Conservation (phyloP, 352 stramenopile species). For the Poterioochromonas sp. region DNA sequence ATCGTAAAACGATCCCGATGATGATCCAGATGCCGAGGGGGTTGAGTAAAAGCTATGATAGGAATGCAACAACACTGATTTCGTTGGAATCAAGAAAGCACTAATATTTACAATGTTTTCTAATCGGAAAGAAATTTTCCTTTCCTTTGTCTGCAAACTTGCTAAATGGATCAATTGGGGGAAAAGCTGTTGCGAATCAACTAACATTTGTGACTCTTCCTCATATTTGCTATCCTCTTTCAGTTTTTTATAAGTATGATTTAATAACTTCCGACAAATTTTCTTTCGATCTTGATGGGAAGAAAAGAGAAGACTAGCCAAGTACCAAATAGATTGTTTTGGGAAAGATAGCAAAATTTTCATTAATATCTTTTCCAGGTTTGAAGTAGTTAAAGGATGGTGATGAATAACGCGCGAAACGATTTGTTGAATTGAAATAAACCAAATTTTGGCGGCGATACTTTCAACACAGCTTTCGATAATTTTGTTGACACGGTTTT, state of each 20-base stretch:
- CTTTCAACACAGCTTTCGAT: constrained; percentile 39
- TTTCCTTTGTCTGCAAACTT: constrained; percentile 63
- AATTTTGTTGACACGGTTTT: background rate
- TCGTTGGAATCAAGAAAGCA: constrained; percentile 38
- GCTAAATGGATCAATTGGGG: constrained; percentile 84
- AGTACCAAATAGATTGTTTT: constrained; percentile 89
- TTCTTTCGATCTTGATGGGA: constrained; percentile 54
- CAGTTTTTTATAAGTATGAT: constrained; percentile 49
- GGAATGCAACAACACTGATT: constrained; percentile 40
- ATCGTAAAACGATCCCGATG: no score
- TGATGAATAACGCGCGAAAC: constrained; percentile 84
- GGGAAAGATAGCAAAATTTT: constrained; percentile 83
- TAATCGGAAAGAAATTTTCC: constrained; percentile 64
- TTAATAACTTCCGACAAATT: constrained; percentile 46
- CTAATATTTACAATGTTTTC: constrained; percentile 21
- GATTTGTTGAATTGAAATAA: constrained; percentile 95
- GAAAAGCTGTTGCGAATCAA: constrained; percentile 74
- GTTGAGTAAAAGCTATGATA: no score
- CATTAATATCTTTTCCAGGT: constrained; percentile 84
- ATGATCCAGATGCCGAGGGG: no score
- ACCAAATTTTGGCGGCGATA: constrained; percentile 83
- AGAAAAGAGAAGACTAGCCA: constrained; percentile 84
- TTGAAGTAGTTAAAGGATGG: constrained; percentile 58
- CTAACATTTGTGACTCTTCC: constrained; percentile 66
- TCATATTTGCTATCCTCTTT: constrained; percentile 56